Base-by-base conservation (phyloP, 768 basidiomycete genomes). In the Boletus rubescentipes region DNA sequence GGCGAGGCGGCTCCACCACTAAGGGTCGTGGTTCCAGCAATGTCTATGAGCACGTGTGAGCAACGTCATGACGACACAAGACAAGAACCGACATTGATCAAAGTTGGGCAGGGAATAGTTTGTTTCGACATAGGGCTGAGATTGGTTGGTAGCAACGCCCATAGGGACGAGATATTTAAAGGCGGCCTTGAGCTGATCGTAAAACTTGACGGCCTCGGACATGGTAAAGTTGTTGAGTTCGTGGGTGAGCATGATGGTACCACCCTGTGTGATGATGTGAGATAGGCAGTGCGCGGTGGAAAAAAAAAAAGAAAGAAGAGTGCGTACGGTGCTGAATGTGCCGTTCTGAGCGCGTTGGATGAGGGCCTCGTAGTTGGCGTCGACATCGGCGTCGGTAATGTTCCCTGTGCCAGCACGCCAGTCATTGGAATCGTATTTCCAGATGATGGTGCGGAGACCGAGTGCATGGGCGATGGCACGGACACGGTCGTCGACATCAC, bases 401-500 rank as follows among this genome's bases (percentile, higher is more conserved):
- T 71, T 70, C 4, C 74, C 77, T 2, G 74, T 75, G 6, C 82
- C 79, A 23, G 78, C 80, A 64, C 82, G 79, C 89, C 89, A 91
- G 68, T 93, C 90, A 36, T 77, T 73, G n/a, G 84, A 79, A 61
- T 87, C 84, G 55, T 78, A 83, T 60, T 75, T 67, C 91, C 91
- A 93, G 46, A 92, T 74, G 64, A 93, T 77, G 3, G 88, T 88
- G 12, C 79, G 79, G 15, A 92, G 72, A 35, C 83, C 84, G 59
- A 92, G 81, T 9, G 77, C 83, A 21, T 82, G 65, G 3, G 86
- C 82, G 52, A 93, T 86, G 34, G 80, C 75, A 32, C 91, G 82
- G 39, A 92, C 82, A 47, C 91, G 87, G 69, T 87, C 85, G 39
- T 93, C 91, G 18, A 86, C 73, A 54, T 87, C 85, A 42, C 85